phyloP scores from a whole-genome alignment of 2,329 filamentous ascomycete species.

The Cryphonectria naterciae region DNA sequence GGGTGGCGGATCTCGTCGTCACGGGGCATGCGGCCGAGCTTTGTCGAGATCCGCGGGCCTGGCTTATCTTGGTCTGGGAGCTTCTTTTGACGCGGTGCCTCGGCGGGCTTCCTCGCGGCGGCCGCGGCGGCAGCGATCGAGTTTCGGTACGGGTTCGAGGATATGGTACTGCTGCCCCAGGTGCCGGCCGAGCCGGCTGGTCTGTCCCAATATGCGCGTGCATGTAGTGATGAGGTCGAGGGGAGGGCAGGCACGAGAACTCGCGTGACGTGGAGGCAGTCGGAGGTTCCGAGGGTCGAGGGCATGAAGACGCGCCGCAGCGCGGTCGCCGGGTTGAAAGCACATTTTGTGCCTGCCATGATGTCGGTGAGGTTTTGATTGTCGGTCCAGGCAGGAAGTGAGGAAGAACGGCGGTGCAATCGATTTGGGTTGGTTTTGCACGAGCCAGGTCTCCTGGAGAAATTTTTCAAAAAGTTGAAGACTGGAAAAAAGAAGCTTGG shows the following conservation, averaged over 20 bases:
- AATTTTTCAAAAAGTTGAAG: conserved; percentile 15
- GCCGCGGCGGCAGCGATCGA: not conserved
- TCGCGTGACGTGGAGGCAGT: conserved; percentile 24
- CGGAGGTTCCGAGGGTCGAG: conserved; percentile 35
- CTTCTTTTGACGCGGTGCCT: conserved; percentile 1
- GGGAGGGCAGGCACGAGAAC: conserved; percentile 28
- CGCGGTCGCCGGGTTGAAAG: conserved; percentile 50
- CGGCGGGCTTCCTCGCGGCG: not conserved
- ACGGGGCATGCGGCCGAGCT: conserved; percentile 41
- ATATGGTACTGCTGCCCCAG: not conserved
- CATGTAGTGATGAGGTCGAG: conserved; percentile 11
- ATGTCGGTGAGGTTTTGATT: conserved; percentile 13
- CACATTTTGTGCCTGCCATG: conserved; percentile 46
- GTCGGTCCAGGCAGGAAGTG: too few relatives aligned
- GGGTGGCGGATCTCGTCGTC: conserved; percentile 50
- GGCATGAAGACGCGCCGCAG: conserved; percentile 53
- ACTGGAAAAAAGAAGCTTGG: conserved; percentile 14
- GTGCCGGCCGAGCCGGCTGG: conserved; percentile 1
- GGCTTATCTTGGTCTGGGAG: conserved; percentile 34
- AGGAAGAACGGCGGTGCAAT: not conserved
- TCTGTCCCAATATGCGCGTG: conserved; percentile 14
- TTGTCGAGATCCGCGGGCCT: conserved; percentile 28
- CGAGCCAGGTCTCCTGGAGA: not conserved
- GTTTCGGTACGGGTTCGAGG: not conserved
- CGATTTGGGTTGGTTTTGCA: not conserved